Evolutionary conservation across 768 basidiomycete genomes (phyloP), one percentile per base, ranked within the genome.

Genomic region (Termitomyces sp.): DNA sequence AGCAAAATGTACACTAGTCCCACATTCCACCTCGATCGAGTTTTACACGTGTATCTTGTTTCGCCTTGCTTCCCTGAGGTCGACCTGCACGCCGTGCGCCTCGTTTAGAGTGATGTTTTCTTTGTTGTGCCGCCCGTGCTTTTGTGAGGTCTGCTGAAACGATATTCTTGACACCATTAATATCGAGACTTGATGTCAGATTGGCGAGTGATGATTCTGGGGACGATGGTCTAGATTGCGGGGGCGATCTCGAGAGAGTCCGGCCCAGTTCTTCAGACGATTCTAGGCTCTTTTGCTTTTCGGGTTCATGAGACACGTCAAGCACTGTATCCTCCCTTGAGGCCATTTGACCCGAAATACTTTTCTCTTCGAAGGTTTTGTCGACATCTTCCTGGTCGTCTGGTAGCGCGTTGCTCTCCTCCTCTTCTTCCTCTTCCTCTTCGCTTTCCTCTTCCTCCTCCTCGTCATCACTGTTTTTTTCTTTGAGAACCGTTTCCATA

Each of bases 21-120:
- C 85, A 90, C 41, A 84, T 69, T 17, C 81, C 83, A 64, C 76
- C 74, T 51, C 73, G 74, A 64, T 87, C 87, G 42, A 81, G 49
- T 63, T 82, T 84, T 11, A 91, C 79, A 56, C 81, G 75, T 31
- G 71, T 79, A 64, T 93, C 89, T 65, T 85, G 84, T 72, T 92
- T 95, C 54, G 86, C 86, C 68, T 95, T 95, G 67, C 89, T 92
- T 21, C 93, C 93, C 61, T 85, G 84, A 23, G 84, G 75, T 40
- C 90, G 75, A 26, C 89, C 89, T 30, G 78, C 81, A 54, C 83
- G 76, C 53, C 81, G 79, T 3, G 77, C 77, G 7, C 80, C 78
- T 59, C 85, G 81, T 70, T 86, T 90, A 1, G 89, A 84, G 72
- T 95, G 93, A 67, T 89, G 82, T 67, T 90, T 91, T 56, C 80